phyloP scores from a whole-genome alignment of 1,139 yeast species.

The Chernovozyma aurita region DNA sequence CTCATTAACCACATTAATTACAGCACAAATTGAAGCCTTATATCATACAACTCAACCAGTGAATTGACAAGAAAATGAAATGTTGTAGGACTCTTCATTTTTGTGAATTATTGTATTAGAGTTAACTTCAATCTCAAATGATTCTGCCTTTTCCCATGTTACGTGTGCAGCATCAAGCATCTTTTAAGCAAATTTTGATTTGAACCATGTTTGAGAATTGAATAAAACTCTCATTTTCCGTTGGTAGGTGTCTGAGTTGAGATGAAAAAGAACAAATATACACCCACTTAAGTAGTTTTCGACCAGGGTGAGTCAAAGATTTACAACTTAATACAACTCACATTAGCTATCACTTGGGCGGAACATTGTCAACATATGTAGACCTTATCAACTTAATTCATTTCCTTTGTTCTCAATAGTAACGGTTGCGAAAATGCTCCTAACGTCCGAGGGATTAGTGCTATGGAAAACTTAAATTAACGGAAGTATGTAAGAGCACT shows the following conservation, averaged over 20 bases:
- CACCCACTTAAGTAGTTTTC: background rate
- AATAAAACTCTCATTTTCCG: background rate
- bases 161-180: constrained; percentile 1
- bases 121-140: background rate
- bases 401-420: background rate
- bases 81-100: background rate
- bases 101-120: background rate
- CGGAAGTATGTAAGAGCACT: too few species aligned
- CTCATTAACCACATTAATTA: too few species aligned
- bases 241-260: background rate
- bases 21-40: too few species aligned
- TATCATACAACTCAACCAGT: background rate
- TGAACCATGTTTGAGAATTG: background rate
- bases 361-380: background rate
- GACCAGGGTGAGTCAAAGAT: too few species aligned
- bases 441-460: too few species aligned
- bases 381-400: background rate
- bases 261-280: background rate
- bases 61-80: background rate
- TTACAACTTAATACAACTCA: background rate
- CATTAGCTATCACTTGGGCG: background rate
- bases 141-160: background rate
- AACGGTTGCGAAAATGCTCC: too few species aligned
- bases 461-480: too few species aligned
- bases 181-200: background rate